Evolutionary conservation across 2,329 filamentous ascomycete genomes (phyloP), one percentile per base, ranked within the genome.

Genomic region (Diaporthe citriasiana): DNA sequence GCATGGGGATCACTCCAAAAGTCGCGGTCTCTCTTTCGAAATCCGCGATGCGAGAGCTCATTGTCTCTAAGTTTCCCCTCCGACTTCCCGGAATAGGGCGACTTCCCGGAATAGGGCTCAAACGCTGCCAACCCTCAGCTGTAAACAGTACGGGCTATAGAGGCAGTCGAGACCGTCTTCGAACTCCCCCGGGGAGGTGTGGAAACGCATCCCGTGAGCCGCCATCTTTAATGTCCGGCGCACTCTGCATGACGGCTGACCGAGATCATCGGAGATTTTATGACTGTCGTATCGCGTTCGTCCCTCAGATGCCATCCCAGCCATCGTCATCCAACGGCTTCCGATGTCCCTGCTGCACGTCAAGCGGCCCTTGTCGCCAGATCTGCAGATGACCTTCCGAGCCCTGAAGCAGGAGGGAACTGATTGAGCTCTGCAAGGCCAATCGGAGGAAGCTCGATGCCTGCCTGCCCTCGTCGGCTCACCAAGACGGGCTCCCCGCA

Each of bases 281-380:
- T 68, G 63, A 68, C 63, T 51, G 63, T 53, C 63, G 33, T 40
- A 38, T 68, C 47, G 63, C 63, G 51, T 66, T 51, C 63, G 30
- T 66, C 45, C 63, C 45, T 51, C 63, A 15, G 25, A 8, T 68
- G 63, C 33, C 47, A 68, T 68, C 63, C 63, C 33, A 66, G 45
- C 22, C 22, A 10, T 10, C 8, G 12, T n/a, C 13, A 30, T 35
- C 19, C 42, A 66, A 47, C 57, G 40, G 40, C 38, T 27, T 22
- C 38, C 38, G n/a, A 27, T 22, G 53, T 35, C 27, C 57, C 38
- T 51, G 45, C 63, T 38, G 63, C 63, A 66, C 45, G 63, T 66
- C 63, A 66, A 35, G 63, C 15, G 45, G 63, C 30, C 45, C 45
- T 27, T 38, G 22, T 68, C 30, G 63, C 33, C 22, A 12, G 2